Conservation (phyloP, 148 eudicot species). For the Simmondsia chinensis region DNA sequence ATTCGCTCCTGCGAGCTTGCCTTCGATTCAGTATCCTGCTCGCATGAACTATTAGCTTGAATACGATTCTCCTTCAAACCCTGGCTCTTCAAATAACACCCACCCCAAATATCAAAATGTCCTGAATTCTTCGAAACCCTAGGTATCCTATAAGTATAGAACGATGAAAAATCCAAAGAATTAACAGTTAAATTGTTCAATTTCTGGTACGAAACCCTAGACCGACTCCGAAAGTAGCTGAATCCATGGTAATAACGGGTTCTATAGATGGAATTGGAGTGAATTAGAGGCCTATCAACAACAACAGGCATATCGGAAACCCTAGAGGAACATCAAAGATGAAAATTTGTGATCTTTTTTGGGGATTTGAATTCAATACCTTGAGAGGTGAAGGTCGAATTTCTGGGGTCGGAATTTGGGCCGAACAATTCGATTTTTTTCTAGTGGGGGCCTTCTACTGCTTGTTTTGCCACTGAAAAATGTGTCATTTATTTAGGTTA, state of each 20-base stretch:
- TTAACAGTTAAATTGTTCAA: slow-evolving; percentile 5
- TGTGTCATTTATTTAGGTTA: too few species aligned
- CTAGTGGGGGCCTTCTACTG: too few species aligned
- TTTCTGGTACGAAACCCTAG: slow-evolving; percentile 25
- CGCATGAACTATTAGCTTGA: slow-evolving; percentile 44
- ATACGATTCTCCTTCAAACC: slow-evolving; percentile 12
- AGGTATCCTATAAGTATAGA: slow-evolving; percentile 17
- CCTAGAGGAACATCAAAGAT: slow-evolving; percentile 3
- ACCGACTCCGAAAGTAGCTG: slow-evolving; percentile 22
- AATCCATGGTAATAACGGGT: slow-evolving; percentile 29
- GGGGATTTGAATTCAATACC: background rate
- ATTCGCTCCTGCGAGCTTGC: slow-evolving; percentile 22
- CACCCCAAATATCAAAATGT: slow-evolving; percentile 12
- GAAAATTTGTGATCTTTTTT: too few species aligned
- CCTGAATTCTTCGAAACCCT: slow-evolving; percentile 24
- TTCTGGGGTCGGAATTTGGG: too few species aligned
- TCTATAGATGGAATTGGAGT: slow-evolving; percentile 22
- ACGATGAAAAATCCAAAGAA: slow-evolving; percentile 15
- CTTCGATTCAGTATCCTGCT: slow-evolving; percentile 47
- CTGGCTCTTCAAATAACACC: slow-evolving; percentile 9
- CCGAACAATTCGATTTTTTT: too few species aligned
- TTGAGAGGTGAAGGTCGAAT: too few species aligned
- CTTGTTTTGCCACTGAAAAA: too few species aligned
- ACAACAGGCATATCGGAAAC: slow-evolving; percentile 31
- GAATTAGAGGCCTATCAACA: slow-evolving; percentile 30